Evolutionary conservation across 164 flowering plant genomes (phyloP).

Genomic region (Tinospora cordifolia): DNA sequence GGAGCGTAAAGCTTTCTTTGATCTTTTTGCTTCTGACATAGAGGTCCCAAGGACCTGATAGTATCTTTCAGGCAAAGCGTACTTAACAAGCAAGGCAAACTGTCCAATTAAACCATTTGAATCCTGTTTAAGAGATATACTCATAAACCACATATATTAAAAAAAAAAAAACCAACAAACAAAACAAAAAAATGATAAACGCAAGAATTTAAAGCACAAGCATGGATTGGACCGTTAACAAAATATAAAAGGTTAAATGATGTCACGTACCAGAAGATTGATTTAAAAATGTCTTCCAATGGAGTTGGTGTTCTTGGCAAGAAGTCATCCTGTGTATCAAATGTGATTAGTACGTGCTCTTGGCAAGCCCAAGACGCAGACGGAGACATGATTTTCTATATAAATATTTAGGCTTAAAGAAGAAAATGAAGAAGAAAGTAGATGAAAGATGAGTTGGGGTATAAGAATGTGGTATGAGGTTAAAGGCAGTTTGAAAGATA

Average conservation of each 20-base stretch:
- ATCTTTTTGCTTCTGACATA: constrained; percentile 74
- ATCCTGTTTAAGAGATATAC: constrained; percentile 45
- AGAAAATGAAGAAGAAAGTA: too few relatives aligned
- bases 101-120: constrained; percentile 69
- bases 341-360: too few relatives aligned
- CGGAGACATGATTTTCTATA: too few relatives aligned
- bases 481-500: too few relatives aligned
- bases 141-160: constrained; percentile 22
- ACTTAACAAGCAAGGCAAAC: constrained; percentile 87
- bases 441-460: too few relatives aligned
- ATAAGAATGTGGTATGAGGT: too few relatives aligned
- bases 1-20: constrained; percentile 92
- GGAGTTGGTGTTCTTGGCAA: constrained; percentile 92
- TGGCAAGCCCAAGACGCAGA: too few relatives aligned
- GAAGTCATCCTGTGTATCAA: constrained; percentile 83
- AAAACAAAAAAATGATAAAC: too few relatives aligned
- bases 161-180: too few relatives aligned
- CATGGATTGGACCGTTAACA: too few relatives aligned
- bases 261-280: constrained; percentile 65
- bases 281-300: constrained; percentile 77
- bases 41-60: constrained; percentile 44
- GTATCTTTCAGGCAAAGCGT: constrained; percentile 85
- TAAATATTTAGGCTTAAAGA: too few relatives aligned
- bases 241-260: neutral
- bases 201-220: too few relatives aligned